Evolutionary conservation across 345 rosid genomes (phyloP), one percentile per base, ranked within the genome.

Genomic region (Punica granatum): DNA sequence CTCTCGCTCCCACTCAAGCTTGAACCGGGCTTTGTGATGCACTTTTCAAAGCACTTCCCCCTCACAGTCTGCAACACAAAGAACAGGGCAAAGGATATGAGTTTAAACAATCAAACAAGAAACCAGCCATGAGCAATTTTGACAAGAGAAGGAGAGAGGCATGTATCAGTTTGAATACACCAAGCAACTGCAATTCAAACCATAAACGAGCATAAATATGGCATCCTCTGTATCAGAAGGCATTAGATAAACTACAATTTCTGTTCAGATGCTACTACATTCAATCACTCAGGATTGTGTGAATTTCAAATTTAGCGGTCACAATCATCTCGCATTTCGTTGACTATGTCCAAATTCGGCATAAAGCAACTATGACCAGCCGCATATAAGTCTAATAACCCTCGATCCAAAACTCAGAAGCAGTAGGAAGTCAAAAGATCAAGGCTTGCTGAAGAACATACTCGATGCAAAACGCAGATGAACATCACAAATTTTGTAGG

Each of bases 1-100:
- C 96, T 92, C 75, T 95, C 99, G 33, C 96, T 77, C 23, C 99
- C 88, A 56, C 97, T 76, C 21, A 95, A 79, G 77, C 97, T 92
- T 15, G 99, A 88, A 48, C 98, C 92, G 12, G 99, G 99, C 72
- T 88, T 95, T 9, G 93, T 74, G 71, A 95, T 79, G 41, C 99
- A 95, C 76, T 86, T 92, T 0, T 84, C 90, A 44, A 95, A 95
- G 74, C 99, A 95, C 73, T 95, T 92, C n/a, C 65, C 85, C 34
- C 89, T 75, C 3, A 95, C 76, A 34, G 97, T 90, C 98, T 92
- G 85, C 63, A 72, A 43, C 23, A 48, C 43, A 60, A 53, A 23
- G 35, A 23, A 15, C 48, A 30, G 19, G 31, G 16, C 42, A 9
- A 26, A 14, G 33, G n/a, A 62, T 46, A 43, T 7, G 60, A 25